Evolutionary conservation across 495 filamentous ascomycete species (phyloP).

Genomic region (Aspergillus diversus): DNA sequence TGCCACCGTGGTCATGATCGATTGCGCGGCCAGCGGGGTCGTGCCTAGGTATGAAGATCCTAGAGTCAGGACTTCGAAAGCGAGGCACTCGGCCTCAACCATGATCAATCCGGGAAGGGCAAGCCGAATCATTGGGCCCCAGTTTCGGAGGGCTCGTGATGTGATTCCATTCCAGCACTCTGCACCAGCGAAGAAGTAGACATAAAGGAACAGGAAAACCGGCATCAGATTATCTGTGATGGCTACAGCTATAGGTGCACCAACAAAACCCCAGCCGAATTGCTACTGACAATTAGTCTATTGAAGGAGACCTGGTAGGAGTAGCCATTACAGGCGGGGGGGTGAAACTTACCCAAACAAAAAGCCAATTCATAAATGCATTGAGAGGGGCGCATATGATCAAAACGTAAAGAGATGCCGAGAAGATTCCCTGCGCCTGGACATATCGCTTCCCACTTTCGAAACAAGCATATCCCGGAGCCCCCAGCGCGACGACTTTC

Average conservation of each 20-base stretch:
- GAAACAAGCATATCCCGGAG: slow-evolving; percentile 72
- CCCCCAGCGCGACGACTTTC: slow-evolving; percentile 65
- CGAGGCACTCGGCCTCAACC: slow-evolving; percentile 89
- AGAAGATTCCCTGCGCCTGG: slow-evolving; percentile 75
- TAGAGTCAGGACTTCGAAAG: slow-evolving; percentile 80
- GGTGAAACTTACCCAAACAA: slow-evolving; percentile 63
- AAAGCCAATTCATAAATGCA: slow-evolving; percentile 72
- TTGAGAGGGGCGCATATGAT: slow-evolving; percentile 73
- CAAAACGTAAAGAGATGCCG: slow-evolving; percentile 66
- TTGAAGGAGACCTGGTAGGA: background rate
- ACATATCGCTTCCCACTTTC: slow-evolving; percentile 75
- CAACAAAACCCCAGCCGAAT: slow-evolving; percentile 77
- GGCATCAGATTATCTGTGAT: slow-evolving; percentile 85
- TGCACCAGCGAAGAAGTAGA: slow-evolving; percentile 55
- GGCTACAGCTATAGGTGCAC: slow-evolving; percentile 81
- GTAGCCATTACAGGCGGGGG: background rate
- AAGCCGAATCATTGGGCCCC: slow-evolving; percentile 84
- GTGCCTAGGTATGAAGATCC: slow-evolving; percentile 72
- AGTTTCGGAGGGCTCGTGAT: slow-evolving; percentile 70
- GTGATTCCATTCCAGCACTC: slow-evolving; percentile 86
- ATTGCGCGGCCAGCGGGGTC: slow-evolving; percentile 69
- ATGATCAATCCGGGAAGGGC: slow-evolving; percentile 86
- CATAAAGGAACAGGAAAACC: slow-evolving; percentile 71
- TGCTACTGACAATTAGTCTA: slow-evolving; percentile 38
- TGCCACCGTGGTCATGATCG: slow-evolving; percentile 63